phyloP scores from a whole-genome alignment of 2,329 filamentous ascomycete species.

The Incumbomyces lentus region DNA sequence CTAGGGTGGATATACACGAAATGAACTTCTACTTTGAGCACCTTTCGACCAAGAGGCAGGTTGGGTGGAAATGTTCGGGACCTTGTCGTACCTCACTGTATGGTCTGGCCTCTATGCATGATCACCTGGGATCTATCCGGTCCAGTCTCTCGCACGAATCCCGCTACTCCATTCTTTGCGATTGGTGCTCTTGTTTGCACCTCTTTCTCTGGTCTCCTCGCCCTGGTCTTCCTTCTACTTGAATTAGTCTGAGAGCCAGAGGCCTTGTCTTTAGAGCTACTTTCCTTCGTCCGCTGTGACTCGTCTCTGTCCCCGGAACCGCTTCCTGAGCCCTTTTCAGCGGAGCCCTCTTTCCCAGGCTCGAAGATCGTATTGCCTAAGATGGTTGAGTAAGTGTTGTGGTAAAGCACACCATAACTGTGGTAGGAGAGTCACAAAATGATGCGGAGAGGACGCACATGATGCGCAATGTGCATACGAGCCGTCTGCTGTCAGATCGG shows the following conservation, averaged over 20 bases:
- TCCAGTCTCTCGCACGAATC: constrained; percentile 5
- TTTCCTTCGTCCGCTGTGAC: background rate
- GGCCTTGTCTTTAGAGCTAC: background rate
- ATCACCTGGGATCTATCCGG: background rate
- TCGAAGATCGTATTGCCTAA: constrained; percentile 8
- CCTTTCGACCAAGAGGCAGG: no score
- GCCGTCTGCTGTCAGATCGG: constrained; percentile 18
- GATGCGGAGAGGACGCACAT: constrained; percentile 8
- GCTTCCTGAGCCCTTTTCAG: constrained; percentile 1
- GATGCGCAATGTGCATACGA: constrained; percentile 19
- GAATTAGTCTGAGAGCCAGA: background rate
- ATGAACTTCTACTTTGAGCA: no score
- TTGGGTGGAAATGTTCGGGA: no score
- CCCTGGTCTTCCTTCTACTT: background rate
- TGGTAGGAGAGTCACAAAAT: background rate
- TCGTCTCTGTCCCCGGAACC: background rate
- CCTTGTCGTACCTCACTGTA: no score
- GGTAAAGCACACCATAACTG: background rate
- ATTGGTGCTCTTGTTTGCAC: background rate
- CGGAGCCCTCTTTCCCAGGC: constrained; percentile 1
- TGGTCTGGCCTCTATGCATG: no score
- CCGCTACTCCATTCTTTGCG: constrained; percentile 6
- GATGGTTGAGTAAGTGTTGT: background rate
- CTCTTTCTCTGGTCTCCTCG: background rate
- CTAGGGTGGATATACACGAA: no score